Evolutionary conservation across 495 filamentous ascomycete genomes (phyloP), one percentile per base, ranked within the genome.

Genomic region (Amphirosellinia nigrospora): DNA sequence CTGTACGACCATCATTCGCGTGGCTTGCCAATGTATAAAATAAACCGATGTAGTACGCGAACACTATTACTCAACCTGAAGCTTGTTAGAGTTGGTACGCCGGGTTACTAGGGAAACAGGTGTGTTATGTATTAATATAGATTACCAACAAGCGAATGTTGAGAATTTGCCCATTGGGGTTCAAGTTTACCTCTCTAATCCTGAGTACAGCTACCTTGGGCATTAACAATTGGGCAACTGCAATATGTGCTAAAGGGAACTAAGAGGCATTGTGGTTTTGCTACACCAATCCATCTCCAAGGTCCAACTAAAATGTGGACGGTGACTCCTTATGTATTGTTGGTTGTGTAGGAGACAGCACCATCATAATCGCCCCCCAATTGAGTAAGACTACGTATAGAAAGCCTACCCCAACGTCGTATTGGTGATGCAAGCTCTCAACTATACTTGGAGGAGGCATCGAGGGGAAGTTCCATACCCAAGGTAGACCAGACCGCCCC

Each of bases 61-160:
- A 19, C 21, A 28, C 7, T 36, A 7, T 58, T 30, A 53, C 32
- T 13, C 7, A 21, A 13, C 16, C 11, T 32, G 36, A 58, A 13
- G 50, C 26, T 30, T 26, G 48, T 52, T 23, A 23, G 23, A 10
- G 23, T 52, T 52, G 23, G 13, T 52, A 26, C 13, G 50, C 26
- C 4, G 26, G 50, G 10, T 11, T 16, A 53, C 26, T 2, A 30
- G 50, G 26, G 11, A 53, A 30, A 16, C 50, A 53, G 0, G 48
- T 23, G 50, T 53, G 50, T 53, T 16, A 16, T 53, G 21, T 53
- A 53, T 28, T 16, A 53, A 19, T 53, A 53, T 53, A 53, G 50
- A 53, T 53, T 30, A 30, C 11, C 26, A 53, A 30, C 13, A 16
- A 53, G 50, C 50, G 16, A 19, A 16, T 30, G 26, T 53, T 53